Evolutionary conservation across 1,139 yeast genomes (phyloP), one percentile per base, ranked within the genome.

Genomic region (Yamadazyma triangularis): DNA sequence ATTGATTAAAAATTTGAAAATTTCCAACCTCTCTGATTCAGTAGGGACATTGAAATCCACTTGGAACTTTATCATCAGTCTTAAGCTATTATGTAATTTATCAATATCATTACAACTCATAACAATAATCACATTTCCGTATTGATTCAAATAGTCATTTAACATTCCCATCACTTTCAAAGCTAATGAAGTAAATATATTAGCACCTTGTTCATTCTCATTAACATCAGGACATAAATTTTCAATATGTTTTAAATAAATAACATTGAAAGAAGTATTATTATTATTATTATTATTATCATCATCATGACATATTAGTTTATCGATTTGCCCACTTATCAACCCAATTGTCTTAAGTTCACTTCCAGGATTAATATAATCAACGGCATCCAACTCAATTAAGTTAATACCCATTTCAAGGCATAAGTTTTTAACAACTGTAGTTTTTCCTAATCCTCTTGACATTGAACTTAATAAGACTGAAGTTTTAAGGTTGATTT

Each of bases 311-410:
- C 49, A 47, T 27, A 64, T 44, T 9, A 60, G 44, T 27, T 79
- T 70, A 41, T 88, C 97, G 7, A 87, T 64, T 45, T 81, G 77
- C 1, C 96, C 97, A 32, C 76, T 62, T 11, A 91, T 60, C 2
- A 75, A 59, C 0, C 96, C 98, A 20, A 91, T 64, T 0, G 93
- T 84, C 50, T 87, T 88, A 28, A 79, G 61, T 37, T 86, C 94
- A 21, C 85, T 77, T 2, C 89, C 88, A 1, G 78, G 73, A 36
- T 75, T 72, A 7, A 79, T 57, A n/a, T 73, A 53, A 16, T 70
- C 77, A 43, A 76, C 70, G 26, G 88, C 79, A 44, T 88, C 95
- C 11, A 91, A 57, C 31, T 77, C 85, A 26, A 83, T 61, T 10
- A 83, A 56, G 43, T 85, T 84, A 14, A 80, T 56, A 0, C 96